Conservation (phyloP, 2,329 filamentous ascomycete genomes). For the Ascocoryne sarcoides region DNA sequence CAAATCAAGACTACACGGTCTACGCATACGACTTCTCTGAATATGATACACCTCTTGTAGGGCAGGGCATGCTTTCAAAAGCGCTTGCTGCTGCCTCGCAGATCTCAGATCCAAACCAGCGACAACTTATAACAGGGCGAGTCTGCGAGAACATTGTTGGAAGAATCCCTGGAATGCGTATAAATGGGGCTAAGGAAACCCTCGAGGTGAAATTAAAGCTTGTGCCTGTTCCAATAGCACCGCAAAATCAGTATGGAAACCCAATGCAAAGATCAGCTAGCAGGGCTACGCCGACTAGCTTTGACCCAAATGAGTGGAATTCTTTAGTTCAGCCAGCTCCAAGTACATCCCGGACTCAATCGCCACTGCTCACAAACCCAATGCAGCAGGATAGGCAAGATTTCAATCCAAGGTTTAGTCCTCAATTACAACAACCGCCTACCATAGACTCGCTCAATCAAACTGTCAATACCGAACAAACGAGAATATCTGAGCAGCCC, state of each 20-base stretch:
- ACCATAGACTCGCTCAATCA: slow-evolving; percentile 15
- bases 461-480: slow-evolving; percentile 8
- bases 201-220: slow-evolving; percentile 88
- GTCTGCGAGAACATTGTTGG: slow-evolving; percentile 73
- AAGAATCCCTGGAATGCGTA: slow-evolving; percentile 55
- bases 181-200: slow-evolving; percentile 74
- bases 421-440: slow-evolving; percentile 19
- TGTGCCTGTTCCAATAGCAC: slow-evolving; percentile 54
- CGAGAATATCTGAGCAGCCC: slow-evolving; percentile 9
- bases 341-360: background rate
- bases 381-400: slow-evolving; percentile 26
- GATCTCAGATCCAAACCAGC: slow-evolving; percentile 48
- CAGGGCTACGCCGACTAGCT: slow-evolving; percentile 46
- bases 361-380: background rate
- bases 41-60: slow-evolving; percentile 83
- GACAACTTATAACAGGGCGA: slow-evolving; percentile 73
- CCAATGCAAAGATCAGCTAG: slow-evolving; percentile 51
- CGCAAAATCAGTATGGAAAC: slow-evolving; percentile 36
- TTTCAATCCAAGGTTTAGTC: slow-evolving; percentile 32
- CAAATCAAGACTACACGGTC: slow-evolving; percentile 78
- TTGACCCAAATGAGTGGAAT: slow-evolving; percentile 71
- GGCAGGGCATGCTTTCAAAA: slow-evolving; percentile 91
- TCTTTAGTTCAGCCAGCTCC: slow-evolving; percentile 65
- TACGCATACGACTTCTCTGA: slow-evolving; percentile 97
- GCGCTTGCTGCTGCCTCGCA: slow-evolving; percentile 52